Percentiles rank a stretch among this genome's conserved stretches.
Evolutionary conservation across 371 early-diverging fungal species (phyloP).

Genomic region (Coemansia sp.): DNA sequence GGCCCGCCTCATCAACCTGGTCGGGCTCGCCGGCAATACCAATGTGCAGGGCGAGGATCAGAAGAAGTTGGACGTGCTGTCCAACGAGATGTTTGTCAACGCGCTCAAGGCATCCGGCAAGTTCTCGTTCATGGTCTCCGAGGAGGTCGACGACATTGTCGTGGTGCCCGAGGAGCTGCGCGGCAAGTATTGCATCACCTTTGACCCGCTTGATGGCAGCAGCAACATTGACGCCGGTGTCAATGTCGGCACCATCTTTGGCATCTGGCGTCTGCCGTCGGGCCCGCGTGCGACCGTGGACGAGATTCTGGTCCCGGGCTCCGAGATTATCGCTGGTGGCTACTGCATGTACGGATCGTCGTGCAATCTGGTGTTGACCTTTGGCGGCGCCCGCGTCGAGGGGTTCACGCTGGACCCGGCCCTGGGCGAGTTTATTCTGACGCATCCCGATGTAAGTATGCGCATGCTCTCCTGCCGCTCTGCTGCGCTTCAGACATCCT

Average conservation of each 20-base stretch:
- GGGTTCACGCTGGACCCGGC: slow-evolving; percentile 97
- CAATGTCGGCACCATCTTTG: slow-evolving; percentile 97
- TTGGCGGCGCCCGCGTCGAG: slow-evolving; percentile 81
- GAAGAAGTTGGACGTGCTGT: slow-evolving; percentile 95
- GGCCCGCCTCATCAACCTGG: slow-evolving; percentile 93
- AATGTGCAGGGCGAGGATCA: slow-evolving; percentile 96
- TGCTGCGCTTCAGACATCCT: slow-evolving; percentile 32
- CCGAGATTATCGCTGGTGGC: slow-evolving; percentile 91
- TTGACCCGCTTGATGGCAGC: slow-evolving; percentile 96
- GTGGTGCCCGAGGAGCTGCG: slow-evolving; percentile 68
- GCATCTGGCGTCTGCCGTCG: slow-evolving; percentile 82
- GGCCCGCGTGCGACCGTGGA: slow-evolving; percentile 61
- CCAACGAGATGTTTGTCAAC: slow-evolving; percentile 98
- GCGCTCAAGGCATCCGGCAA: slow-evolving; percentile 89
- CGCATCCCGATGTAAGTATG: slow-evolving; percentile 76
- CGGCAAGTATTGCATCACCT: slow-evolving; percentile 94
- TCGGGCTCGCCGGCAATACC: slow-evolving; percentile 81
- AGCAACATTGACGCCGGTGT: slow-evolving; percentile 99
- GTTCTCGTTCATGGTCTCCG: slow-evolving; percentile 89
- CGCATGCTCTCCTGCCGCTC: background rate
- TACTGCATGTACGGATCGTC: slow-evolving; percentile 98
- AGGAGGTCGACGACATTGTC: slow-evolving; percentile 95
- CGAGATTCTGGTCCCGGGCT: slow-evolving; percentile 81
- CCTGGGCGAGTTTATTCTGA: slow-evolving; percentile 97
- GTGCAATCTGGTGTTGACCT: slow-evolving; percentile 77